phyloP scores from a whole-genome alignment of 768 basidiomycete species.

The Porphyrellus cyaneotinctus region DNA sequence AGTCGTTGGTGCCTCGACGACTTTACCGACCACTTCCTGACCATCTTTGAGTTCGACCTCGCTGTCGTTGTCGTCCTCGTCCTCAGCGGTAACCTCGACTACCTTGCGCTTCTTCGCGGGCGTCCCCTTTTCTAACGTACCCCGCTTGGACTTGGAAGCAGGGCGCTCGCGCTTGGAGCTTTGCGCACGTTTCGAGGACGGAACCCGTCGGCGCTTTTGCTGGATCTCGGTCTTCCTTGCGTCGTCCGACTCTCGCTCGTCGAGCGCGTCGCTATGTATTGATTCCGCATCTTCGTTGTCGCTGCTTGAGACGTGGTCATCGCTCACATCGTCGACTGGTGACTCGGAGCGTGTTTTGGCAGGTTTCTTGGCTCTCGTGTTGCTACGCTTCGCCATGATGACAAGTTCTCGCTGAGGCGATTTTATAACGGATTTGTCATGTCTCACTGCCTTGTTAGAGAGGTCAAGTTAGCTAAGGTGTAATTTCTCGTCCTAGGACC shows the following conservation, averaged over 20 bases:
- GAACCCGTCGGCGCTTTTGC: slow-evolving; percentile 22
- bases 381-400: slow-evolving; percentile 18
- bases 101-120: slow-evolving; percentile 22
- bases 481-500: too few species aligned
- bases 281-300: slow-evolving; percentile 19
- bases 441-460: too few species aligned
- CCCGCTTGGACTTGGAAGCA: slow-evolving; percentile 22
- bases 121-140: slow-evolving; percentile 13
- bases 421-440: too few species aligned
- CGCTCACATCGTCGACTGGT: slow-evolving; percentile 9
- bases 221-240: slow-evolving; percentile 2
- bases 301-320: slow-evolving; percentile 6
- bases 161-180: slow-evolving; percentile 4
- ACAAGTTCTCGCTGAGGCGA: too few species aligned
- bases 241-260: slow-evolving; percentile 36
- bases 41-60: slow-evolving; percentile 51
- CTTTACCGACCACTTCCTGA: slow-evolving; percentile 66
- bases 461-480: too few species aligned
- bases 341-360: slow-evolving; percentile 1
- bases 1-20: slow-evolving; percentile 77
- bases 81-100: slow-evolving; percentile 9
- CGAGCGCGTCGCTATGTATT: slow-evolving; percentile 44
- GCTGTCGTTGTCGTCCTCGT: slow-evolving; percentile 34
- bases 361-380: slow-evolving; percentile 3
- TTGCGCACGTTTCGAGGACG: slow-evolving; percentile 29